Conservation (phyloP, 345 rosid genomes). For the Atalantia buxifolia region DNA sequence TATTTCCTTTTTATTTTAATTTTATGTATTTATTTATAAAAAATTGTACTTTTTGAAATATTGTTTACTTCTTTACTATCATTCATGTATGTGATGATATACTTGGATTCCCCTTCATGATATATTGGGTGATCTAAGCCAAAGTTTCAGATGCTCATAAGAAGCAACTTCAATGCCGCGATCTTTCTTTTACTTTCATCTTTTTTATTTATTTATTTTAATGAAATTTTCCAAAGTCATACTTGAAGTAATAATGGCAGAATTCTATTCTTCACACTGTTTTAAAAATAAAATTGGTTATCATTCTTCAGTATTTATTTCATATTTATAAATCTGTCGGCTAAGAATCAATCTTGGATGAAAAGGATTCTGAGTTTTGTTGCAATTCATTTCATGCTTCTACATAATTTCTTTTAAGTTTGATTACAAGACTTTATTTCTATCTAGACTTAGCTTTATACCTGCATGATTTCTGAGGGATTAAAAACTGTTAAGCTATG, state of each 20-base stretch:
- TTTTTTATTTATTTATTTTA: too few relatives aligned
- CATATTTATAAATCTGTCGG: not conserved
- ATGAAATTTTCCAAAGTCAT: not conserved
- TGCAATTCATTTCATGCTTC: not conserved
- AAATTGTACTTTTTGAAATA: too few relatives aligned
- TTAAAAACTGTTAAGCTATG: not conserved
- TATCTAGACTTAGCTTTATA: not conserved
- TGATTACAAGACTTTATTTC: not conserved
- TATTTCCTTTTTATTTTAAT: not conserved
- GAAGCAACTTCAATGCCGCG: not conserved
- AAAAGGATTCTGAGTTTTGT: not conserved
- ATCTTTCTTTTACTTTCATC: not conserved
- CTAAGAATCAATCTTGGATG: not conserved
- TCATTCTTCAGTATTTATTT: not conserved
- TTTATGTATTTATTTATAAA: not conserved
- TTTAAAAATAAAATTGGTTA: not conserved
- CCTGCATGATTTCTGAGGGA: not conserved
- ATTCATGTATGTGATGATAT: slow-evolving; percentile 41
- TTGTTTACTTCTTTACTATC: not conserved
- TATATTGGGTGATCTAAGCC: slow-evolving; percentile 55
- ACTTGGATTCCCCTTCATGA: slow-evolving; percentile 78
- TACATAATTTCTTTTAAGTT: not conserved
- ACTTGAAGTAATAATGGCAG: not conserved
- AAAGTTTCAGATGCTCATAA: slow-evolving; percentile 53
- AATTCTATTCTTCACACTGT: not conserved